Base-by-base conservation (phyloP, 257 asterid species). In the Gentiana macrophylla region DNA sequence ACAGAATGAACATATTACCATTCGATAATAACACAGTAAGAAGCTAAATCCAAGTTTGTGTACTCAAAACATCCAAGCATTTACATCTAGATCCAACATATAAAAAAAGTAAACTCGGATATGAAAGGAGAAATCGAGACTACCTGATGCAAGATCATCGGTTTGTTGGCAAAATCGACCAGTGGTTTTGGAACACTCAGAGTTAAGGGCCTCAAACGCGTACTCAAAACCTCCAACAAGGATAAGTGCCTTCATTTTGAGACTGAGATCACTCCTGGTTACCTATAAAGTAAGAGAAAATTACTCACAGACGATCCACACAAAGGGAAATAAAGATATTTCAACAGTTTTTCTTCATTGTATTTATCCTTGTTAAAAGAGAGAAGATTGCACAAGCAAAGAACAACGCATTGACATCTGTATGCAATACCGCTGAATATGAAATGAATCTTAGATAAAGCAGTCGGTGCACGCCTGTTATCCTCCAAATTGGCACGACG, bases 71-170 rank as follows among this genome's bases (percentile, higher is more conserved):
- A 24, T 24, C 24, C 24, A 24, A 24, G 24, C 24, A 24, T 24
- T 24, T 24, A 24, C 24, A 24, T 24, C 24, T 24, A 24, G 24
- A 59, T 34, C 41, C 8, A 43, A 43, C 47, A 12, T 36, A 32
- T 46, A n/a, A 49, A 24, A n/a, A 24, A 4, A 33, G 11, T 1
- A 48, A 4, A 32, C 5, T 24, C 24, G 24, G 24, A 24, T 24
- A 24, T 24, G 24, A 38, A 38, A 3, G 44, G 8, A 38, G 8
- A 38, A 4, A 38, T 38, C 44, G 8, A 38, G 44, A 38, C 6
- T 73, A 85, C 97, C 97, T 89, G 97, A 81, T 89, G 97, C 86
- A 89, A 71, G 64, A 89, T 86, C 97, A 89, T 86, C 70, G 97
- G 97, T 77, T 89, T 89, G 84, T 89, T 89, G 45, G 86, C 95